Conservation (phyloP, 73 alveolate species). For the Tetrahymena elliotti region DNA sequence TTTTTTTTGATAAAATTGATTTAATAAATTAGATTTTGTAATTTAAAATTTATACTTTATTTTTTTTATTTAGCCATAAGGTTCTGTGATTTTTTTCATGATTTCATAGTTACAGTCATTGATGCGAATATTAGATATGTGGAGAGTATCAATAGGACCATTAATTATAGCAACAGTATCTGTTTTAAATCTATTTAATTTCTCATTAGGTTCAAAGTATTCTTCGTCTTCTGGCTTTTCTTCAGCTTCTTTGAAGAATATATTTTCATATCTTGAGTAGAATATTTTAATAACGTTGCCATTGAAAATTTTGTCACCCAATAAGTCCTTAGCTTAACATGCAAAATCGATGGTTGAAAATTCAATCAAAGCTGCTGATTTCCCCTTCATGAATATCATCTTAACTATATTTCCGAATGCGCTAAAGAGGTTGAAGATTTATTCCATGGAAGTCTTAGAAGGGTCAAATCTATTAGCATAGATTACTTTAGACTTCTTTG, state of each 20-base stretch:
- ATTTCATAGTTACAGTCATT: neutral
- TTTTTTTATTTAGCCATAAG: neutral
- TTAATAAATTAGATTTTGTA: neutral
- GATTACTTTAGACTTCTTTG: constrained; percentile 9
- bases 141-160: neutral
- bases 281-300: neutral
- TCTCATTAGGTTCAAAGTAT: neutral
- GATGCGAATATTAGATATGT: neutral
- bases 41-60: neutral
- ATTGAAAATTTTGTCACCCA: neutral
- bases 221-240: neutral
- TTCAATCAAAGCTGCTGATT: constrained; percentile 24
- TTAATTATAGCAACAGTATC: neutral
- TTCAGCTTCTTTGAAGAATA: neutral
- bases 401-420: constrained; percentile 25
- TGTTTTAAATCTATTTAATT: neutral
- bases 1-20: neutral
- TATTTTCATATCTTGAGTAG: neutral
- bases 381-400: constrained; percentile 18
- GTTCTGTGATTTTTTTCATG: neutral
- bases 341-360: constrained; percentile 9
- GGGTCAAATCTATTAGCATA: constrained; percentile 42
- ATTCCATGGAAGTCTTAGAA: neutral
- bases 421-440: constrained; percentile 23
- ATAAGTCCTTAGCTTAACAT: neutral